Evolutionary conservation across 805 yeast genomes (phyloP).

Genomic region (Zygotorulaspora chibaensis): DNA sequence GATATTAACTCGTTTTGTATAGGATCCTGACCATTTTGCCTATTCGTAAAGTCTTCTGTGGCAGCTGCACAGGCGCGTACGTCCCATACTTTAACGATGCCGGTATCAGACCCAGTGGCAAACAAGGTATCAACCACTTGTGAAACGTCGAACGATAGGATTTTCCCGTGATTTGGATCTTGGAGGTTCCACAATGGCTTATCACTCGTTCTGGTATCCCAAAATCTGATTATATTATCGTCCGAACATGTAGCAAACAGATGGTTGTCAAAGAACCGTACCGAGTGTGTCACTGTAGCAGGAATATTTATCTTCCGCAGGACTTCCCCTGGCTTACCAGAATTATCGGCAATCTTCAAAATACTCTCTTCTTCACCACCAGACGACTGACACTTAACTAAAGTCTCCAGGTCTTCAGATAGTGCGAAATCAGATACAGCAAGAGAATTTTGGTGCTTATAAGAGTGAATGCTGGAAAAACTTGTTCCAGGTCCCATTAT

Average conservation of each 20-base stretch:
- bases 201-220: slow-evolving; percentile 31
- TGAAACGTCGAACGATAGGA: slow-evolving; percentile 30
- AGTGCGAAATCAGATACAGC: slow-evolving; percentile 32
- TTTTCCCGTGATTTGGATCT: slow-evolving; percentile 29
- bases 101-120: slow-evolving; percentile 33
- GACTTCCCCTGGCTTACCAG: slow-evolving; percentile 31
- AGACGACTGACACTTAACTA: slow-evolving; percentile 31
- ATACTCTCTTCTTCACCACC: slow-evolving; percentile 30
- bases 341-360: slow-evolving; percentile 31
- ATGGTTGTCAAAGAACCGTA: slow-evolving; percentile 32
- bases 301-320: slow-evolving; percentile 29
- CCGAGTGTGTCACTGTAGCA: slow-evolving; percentile 30
- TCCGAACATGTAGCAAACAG: slow-evolving; percentile 33
- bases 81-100: slow-evolving; percentile 35
- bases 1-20: slow-evolving; percentile 26
- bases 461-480: slow-evolving; percentile 30
- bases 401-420: slow-evolving; percentile 24
- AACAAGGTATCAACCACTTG: slow-evolving; percentile 28
- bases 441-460: slow-evolving; percentile 18
- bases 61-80: slow-evolving; percentile 30
- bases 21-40: slow-evolving; percentile 30
- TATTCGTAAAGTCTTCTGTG: slow-evolving; percentile 22
- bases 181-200: slow-evolving; percentile 24
- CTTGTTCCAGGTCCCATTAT: slow-evolving; percentile 33
- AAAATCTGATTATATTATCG: slow-evolving; percentile 31